Evolutionary conservation across 495 filamentous ascomycete species (phyloP).

Genomic region (Poronia punctata): DNA sequence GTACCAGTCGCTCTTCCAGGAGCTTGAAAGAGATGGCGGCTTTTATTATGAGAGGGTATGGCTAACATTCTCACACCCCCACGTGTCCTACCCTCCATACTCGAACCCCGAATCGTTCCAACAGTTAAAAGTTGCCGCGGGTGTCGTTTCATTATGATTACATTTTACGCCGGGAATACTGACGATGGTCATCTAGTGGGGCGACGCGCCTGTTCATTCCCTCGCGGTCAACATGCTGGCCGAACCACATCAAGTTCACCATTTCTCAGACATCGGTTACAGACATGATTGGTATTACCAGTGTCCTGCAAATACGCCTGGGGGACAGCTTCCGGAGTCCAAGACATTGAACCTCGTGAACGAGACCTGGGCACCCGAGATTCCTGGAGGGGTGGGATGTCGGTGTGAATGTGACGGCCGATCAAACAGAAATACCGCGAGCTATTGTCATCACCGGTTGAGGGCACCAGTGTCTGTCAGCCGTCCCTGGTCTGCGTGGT

Average conservation of each 20-base stretch:
- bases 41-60: constrained; percentile 48
- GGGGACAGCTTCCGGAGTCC: constrained; percentile 30
- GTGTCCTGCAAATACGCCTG: constrained; percentile 38
- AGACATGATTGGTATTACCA: constrained; percentile 44
- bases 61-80: background rate
- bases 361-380: constrained; percentile 25
- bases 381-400: constrained; percentile 34
- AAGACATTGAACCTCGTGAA: constrained; percentile 19
- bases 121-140: no score
- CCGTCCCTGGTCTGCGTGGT: constrained; percentile 20
- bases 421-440: constrained; percentile 24
- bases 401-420: constrained; percentile 39
- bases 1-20: constrained; percentile 43
- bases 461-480: constrained; percentile 30
- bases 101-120: no score
- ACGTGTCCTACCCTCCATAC: background rate
- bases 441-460: constrained; percentile 29
- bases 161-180: background rate
- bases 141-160: no score
- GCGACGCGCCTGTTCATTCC: constrained; percentile 49
- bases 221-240: constrained; percentile 46
- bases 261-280: constrained; percentile 49
- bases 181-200: constrained; percentile 33
- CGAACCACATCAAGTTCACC: constrained; percentile 42
- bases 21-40: constrained; percentile 41